Conservation (phyloP, 345 rosid genomes). For the Citrus reticulata region DNA sequence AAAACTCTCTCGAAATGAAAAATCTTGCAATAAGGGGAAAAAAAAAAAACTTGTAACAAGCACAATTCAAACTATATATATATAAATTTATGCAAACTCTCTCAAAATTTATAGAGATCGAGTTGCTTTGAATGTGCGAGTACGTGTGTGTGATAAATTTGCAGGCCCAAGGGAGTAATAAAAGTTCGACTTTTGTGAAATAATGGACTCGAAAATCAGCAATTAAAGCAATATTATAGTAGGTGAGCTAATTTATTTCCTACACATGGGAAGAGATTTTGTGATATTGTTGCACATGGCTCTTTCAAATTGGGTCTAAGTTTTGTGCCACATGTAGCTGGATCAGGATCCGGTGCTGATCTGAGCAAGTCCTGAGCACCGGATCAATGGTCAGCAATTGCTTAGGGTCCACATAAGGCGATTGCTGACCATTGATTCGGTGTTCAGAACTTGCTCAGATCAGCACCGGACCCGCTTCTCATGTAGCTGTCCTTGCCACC, state of each 20-base stretch:
- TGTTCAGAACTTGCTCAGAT: too few relatives aligned
- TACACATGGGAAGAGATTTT: not conserved
- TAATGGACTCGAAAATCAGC: not conserved
- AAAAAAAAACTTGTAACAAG: not conserved
- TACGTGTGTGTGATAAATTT: not conserved
- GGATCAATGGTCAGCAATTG: too few relatives aligned
- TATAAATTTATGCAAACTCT: too few relatives aligned
- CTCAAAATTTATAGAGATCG: not conserved
- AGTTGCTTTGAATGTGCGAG: not conserved
- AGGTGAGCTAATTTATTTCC: slow-evolving; percentile 7
- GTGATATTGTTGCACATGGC: not conserved
- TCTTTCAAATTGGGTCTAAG: not conserved
- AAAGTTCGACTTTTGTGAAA: not conserved
- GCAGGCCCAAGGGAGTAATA: not conserved
- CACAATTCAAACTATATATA: not conserved
- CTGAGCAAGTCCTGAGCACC: too few relatives aligned
- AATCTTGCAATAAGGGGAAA: not conserved
- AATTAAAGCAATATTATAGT: not conserved
- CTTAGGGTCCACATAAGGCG: accelerated
- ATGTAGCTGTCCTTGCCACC: not conserved
- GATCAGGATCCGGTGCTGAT: too few relatives aligned
- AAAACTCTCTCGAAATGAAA: not conserved
- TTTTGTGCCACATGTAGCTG: not conserved
- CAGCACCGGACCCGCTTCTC: too few relatives aligned
- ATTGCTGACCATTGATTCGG: too few relatives aligned